A percentile compares a stretch with the other conserved stretches of the same genome.
phyloP scores from a whole-genome alignment of 345 rosid genomes.

The Eucalyptus marginata region DNA sequence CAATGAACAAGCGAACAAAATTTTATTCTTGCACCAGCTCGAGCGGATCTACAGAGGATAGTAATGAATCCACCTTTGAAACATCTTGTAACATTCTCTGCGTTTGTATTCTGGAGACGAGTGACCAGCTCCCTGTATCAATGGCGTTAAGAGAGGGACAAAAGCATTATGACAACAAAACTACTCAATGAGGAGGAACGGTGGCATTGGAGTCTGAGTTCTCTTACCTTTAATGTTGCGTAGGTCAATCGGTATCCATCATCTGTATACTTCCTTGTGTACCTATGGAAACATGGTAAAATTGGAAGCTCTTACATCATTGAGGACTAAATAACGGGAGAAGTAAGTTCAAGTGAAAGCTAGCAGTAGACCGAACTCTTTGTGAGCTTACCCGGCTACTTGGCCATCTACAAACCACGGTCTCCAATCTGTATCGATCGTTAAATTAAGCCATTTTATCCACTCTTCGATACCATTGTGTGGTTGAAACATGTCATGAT shows the following conservation, averaged over 20 bases:
- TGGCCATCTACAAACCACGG: conserved; percentile 21
- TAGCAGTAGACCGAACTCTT: neutral
- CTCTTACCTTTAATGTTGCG: conserved; percentile 3
- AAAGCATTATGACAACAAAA: neutral
- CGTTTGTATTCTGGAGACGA: conserved; percentile 12
- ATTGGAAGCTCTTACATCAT: neutral
- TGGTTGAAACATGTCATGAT: conserved; percentile 13
- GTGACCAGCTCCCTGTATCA: conserved; percentile 16
- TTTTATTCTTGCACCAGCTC: neutral
- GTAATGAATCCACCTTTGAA: conserved; percentile 14
- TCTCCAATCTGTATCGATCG: neutral
- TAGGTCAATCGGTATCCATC: conserved; percentile 1
- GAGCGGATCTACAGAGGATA: conserved; percentile 1
- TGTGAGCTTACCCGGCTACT: conserved; percentile 13
- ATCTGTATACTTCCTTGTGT: neutral
- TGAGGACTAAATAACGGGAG: neutral
- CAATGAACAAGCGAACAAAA: neutral
- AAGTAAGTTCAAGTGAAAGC: no score
- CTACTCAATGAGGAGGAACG: neutral
- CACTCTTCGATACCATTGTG: conserved; percentile 8
- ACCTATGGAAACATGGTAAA: neutral
- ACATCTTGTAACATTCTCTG: conserved; percentile 13
- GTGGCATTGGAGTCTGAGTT: neutral
- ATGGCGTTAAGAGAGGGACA: neutral
- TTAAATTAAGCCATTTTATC: conserved; percentile 9